These are phyloP conservation scores for Aureobasidium pullulans DNA, from an alignment of 2,329 filamentous ascomycete species.

Conservation along the genomic window DNA sequence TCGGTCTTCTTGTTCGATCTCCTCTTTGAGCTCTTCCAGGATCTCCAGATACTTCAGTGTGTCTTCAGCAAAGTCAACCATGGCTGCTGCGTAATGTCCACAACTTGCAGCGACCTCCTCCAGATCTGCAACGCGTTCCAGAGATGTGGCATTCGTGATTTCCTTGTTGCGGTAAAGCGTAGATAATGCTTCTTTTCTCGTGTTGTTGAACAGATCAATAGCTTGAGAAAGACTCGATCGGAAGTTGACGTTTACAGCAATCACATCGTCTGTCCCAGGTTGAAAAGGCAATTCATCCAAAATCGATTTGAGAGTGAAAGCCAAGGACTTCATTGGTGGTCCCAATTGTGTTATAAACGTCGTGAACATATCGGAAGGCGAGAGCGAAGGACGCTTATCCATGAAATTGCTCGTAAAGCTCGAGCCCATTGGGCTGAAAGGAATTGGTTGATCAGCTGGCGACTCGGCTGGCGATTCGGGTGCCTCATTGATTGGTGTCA, in stretches of 20 bases:
- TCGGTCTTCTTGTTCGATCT: constrained; percentile 54
- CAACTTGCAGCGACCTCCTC: constrained; percentile 98
- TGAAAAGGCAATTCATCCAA: constrained; percentile 79
- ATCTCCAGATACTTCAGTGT: constrained; percentile 76
- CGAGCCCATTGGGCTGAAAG: neutral
- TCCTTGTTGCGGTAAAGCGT: constrained; percentile 76
- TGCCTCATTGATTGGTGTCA: constrained; percentile 14
- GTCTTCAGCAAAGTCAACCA: constrained; percentile 86
- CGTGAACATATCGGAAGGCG: constrained; percentile 77
- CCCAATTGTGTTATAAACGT: constrained; percentile 83
- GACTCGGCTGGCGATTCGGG: constrained; percentile 3
- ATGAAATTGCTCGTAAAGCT: neutral
- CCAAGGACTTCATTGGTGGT: constrained; percentile 93
- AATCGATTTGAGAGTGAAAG: constrained; percentile 81
- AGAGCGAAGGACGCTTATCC: constrained; percentile 11
- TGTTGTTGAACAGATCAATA: constrained; percentile 67
- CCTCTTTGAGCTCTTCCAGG: constrained; percentile 71
- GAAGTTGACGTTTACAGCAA: constrained; percentile 73
- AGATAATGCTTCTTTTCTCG: constrained; percentile 67
- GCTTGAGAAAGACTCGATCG: constrained; percentile 74
- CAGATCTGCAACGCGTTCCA: constrained; percentile 81
- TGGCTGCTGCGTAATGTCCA: constrained; percentile 88
- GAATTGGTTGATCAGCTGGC: neutral
- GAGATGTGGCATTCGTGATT: constrained; percentile 57
- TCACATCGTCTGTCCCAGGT: constrained; percentile 55